A percentile compares a stretch with the other conserved stretches of the same genome.
phyloP scores from a whole-genome alignment of 352 stramenopile genomes.

The Globisporangium rhizosaccharum region DNA sequence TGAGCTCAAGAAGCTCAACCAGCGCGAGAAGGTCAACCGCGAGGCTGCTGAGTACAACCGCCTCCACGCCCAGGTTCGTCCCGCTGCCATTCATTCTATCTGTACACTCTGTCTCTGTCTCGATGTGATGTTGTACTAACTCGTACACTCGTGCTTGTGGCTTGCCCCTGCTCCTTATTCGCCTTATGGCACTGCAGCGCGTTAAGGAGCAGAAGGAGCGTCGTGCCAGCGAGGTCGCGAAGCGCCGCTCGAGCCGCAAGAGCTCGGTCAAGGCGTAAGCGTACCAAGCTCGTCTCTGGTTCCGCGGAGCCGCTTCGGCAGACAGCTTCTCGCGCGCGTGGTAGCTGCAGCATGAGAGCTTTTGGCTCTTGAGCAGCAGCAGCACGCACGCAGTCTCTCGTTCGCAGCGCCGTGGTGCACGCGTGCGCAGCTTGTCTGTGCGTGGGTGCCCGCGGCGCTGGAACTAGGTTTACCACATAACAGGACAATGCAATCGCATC shows the following conservation, averaged over 20 bases:
- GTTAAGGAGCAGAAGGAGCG: conserved; percentile 98
- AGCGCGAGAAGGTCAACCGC: conserved; percentile 89
- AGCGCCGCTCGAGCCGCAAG: conserved; percentile 97
- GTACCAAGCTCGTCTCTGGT: not conserved
- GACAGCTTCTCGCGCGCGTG: not conserved
- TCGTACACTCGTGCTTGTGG: conserved; percentile 30
- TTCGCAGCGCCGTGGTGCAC: conserved; percentile 3
- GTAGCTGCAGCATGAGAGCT: not conserved
- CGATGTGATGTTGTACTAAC: conserved; percentile 26
- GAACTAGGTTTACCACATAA: conserved; percentile 22
- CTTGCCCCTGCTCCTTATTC: conserved; percentile 85
- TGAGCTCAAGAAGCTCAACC: conserved; percentile 76
- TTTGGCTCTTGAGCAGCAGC: not conserved
- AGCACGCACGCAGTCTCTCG: not conserved
- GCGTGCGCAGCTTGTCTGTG: not conserved
- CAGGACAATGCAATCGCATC: conserved; percentile 23
- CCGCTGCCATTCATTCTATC: conserved; percentile 2
- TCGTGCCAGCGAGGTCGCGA: conserved; percentile 96
- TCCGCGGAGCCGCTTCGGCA: not conserved
- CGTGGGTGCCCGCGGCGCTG: not conserved
- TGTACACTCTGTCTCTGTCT: not conserved
- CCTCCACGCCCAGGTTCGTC: conserved; percentile 90
- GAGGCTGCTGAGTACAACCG: conserved; percentile 97
- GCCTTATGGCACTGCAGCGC: conserved; percentile 94
- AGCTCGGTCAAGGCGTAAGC: conserved; percentile 88